phyloP scores from a whole-genome alignment of 169 alveolate species.

The Plasmodium yoelii region DNA sequence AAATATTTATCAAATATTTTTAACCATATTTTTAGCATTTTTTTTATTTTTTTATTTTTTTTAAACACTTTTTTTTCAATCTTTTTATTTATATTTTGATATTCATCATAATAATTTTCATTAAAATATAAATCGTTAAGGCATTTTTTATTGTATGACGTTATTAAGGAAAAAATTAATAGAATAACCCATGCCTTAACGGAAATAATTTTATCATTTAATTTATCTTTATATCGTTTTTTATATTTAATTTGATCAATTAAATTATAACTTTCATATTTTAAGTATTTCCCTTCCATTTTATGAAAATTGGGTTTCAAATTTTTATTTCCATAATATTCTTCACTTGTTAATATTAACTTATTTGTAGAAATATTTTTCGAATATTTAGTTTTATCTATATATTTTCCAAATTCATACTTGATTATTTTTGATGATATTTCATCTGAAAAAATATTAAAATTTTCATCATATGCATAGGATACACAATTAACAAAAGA shows the following conservation, averaged over 20 bases:
- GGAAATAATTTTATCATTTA: not conserved
- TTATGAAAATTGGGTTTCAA: not conserved
- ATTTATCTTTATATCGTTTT: not conserved
- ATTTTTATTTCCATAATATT: not conserved
- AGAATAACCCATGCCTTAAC: slow-evolving; percentile 11
- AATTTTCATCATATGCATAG: too few relatives aligned
- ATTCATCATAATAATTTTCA: slow-evolving; percentile 60
- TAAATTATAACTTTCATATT: not conserved
- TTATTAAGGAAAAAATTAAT: slow-evolving; percentile 36
- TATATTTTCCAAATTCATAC: not conserved
- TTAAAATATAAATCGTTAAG: slow-evolving; percentile 44
- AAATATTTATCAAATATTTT: slow-evolving; percentile 13
- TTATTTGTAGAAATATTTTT: not conserved
- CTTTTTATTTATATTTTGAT: not conserved
- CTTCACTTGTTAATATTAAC: too few relatives aligned
- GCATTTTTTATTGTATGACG: slow-evolving; percentile 32
- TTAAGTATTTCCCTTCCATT: not conserved
- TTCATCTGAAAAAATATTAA: not conserved
- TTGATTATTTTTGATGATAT: not conserved
- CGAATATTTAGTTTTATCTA: not conserved
- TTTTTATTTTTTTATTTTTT: not conserved
- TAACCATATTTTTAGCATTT: not conserved
- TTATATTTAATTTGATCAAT: too few relatives aligned
- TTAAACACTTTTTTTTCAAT: not conserved
- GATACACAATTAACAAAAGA: not conserved